A percentile compares a stretch with the other conserved stretches of the same genome.
These are phyloP conservation scores for Saposhnikovia divaricata DNA, from an alignment of 129 eudicot genomes.

Conservation along the genomic window DNA sequence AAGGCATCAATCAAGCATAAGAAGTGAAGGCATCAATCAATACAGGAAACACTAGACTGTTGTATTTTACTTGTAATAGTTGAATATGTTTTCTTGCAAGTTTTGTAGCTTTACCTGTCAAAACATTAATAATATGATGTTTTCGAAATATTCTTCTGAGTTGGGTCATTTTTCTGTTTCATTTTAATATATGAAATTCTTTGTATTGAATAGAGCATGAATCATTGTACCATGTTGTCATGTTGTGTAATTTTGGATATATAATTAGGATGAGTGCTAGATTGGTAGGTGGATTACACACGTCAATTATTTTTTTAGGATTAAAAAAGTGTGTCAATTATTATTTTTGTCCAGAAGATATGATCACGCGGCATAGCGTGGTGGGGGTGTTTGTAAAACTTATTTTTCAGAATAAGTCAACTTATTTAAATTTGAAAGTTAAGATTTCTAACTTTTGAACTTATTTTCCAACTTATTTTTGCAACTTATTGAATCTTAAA, in stretches of 20 bases:
- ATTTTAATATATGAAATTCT: neutral
- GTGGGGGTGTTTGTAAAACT: too few species aligned
- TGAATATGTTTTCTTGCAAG: neutral
- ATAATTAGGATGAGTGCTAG: neutral
- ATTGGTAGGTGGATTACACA: neutral
- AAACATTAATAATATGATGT: neutral
- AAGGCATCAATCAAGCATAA: neutral
- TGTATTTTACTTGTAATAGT: neutral
- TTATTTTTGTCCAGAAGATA: neutral
- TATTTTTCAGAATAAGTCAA: too few species aligned
- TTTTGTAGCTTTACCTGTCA: neutral
- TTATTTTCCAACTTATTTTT: too few species aligned
- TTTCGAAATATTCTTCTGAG: neutral
- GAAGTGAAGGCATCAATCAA: neutral
- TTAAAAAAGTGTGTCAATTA: neutral
- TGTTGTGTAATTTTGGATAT: neutral
- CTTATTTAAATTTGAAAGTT: too few species aligned
- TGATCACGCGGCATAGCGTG: neutral
- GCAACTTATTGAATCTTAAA: too few species aligned
- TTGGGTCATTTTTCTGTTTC: neutral
- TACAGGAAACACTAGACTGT: neutral
- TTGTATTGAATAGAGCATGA: neutral
- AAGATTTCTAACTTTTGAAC: too few species aligned
- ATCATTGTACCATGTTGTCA: neutral
- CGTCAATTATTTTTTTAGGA: neutral